A percentile compares a stretch with the other conserved stretches of the same genome.
Conservation (phyloP, 805 yeast genomes). For the Ogataea trehaloabstinens region DNA sequence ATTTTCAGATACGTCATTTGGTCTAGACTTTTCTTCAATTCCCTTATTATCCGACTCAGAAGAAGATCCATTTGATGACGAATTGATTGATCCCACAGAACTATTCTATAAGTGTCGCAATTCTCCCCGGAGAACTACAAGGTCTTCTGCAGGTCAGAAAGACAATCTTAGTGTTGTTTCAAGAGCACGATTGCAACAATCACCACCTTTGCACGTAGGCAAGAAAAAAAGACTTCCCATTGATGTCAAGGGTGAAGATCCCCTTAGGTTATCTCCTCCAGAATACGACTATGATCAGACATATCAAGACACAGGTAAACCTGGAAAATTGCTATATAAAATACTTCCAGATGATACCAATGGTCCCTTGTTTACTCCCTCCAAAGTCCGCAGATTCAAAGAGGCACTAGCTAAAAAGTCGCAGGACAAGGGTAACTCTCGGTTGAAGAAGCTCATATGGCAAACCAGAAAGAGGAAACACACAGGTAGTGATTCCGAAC, state of each 20-base stretch:
- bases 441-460: constrained; percentile 18
- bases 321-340: constrained; percentile 10
- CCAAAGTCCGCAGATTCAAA: constrained; percentile 25
- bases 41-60: constrained; percentile 18
- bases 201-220: constrained; percentile 6
- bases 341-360: constrained; percentile 11
- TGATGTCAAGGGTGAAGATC: constrained; percentile 13
- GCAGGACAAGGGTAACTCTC: constrained; percentile 11
- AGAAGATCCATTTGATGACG: constrained; percentile 12
- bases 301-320: constrained; percentile 10
- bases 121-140: constrained; percentile 18
- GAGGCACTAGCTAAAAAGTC: constrained; percentile 21
- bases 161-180: constrained; percentile 16
- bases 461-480: constrained; percentile 10
- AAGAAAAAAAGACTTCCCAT: constrained; percentile 8
- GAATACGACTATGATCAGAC: constrained; percentile 13
- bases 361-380: constrained; percentile 24
- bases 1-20: not conserved
- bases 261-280: constrained; percentile 17
- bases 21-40: constrained; percentile 11
- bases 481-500: not conserved
- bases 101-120: constrained; percentile 6
- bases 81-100: constrained; percentile 3
- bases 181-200: not conserved
- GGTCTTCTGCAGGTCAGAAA: constrained; percentile 18